Evolutionary conservation across 2,329 filamentous ascomycete genomes (phyloP).

Genomic region (Stylonectria norvegica): DNA sequence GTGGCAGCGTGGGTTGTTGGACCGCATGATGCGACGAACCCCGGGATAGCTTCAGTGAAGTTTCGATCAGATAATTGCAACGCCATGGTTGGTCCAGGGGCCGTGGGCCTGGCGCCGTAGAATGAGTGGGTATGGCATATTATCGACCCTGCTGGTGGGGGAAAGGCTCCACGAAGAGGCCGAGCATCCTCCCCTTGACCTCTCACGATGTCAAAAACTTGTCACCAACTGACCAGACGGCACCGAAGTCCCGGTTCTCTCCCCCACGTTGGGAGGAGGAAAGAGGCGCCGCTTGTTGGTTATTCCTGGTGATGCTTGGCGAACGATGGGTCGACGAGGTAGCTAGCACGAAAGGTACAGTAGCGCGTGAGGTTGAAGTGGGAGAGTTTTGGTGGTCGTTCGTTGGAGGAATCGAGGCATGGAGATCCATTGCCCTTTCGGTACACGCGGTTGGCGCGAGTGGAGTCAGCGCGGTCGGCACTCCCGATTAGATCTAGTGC

Average conservation of each 20-base stretch:
- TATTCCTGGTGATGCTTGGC: neutral
- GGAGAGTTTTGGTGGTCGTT: too few relatives aligned
- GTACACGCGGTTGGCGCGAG: too few relatives aligned
- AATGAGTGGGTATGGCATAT: neutral
- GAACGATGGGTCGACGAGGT: neutral
- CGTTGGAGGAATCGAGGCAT: neutral
- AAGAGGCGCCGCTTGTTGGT: neutral
- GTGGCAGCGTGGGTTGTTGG: too few relatives aligned
- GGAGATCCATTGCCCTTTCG: neutral
- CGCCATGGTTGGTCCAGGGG: neutral
- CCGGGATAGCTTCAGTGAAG: neutral
- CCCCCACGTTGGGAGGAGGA: too few relatives aligned
- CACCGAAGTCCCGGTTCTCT: neutral
- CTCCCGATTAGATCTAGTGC: too few relatives aligned
- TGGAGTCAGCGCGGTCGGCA: too few relatives aligned
- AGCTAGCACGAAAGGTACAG: neutral
- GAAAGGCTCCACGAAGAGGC: neutral
- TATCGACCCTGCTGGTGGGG: neutral
- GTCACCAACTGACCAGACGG: neutral
- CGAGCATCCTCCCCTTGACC: neutral
- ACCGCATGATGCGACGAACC: too few relatives aligned
- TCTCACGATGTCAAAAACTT: neutral
- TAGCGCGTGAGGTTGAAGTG: too few relatives aligned
- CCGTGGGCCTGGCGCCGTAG: neutral
- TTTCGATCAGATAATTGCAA: neutral